phyloP scores from a whole-genome alignment of 768 basidiomycete species.

The Pisolithus tinctorius region DNA sequence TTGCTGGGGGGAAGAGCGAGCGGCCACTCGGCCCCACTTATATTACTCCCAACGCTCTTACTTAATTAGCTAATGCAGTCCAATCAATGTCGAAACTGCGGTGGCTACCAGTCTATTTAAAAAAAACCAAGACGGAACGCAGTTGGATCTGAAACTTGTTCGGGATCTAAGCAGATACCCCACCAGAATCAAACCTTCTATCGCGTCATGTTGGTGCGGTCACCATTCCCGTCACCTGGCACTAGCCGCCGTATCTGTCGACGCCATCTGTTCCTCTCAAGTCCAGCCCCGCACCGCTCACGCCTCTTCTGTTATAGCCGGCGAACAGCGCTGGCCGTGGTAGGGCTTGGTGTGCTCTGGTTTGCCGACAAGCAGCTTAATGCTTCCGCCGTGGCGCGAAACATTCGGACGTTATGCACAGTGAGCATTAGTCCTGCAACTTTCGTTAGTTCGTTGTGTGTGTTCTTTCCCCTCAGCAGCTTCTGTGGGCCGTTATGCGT shows the following conservation, averaged over 20 bases:
- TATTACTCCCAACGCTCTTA: not conserved
- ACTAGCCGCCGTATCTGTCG: not conserved
- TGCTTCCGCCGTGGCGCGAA: conserved; percentile 42
- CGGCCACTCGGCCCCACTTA: not conserved
- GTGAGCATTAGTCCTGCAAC: conserved; percentile 25
- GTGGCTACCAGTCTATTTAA: no score
- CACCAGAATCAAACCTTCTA: no score
- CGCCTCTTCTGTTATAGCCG: conserved; percentile 8
- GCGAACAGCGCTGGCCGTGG: conserved; percentile 17
- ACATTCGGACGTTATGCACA: conserved; percentile 42
- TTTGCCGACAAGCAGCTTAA: conserved; percentile 37
- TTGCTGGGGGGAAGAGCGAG: not conserved
- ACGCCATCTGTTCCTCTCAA: not conserved
- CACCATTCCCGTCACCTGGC: not conserved
- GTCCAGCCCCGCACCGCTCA: not conserved
- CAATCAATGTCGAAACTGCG: no score
- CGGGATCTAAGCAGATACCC: no score
- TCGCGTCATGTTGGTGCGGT: not conserved
- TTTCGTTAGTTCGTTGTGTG: not conserved
- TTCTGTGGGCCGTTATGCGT: not conserved
- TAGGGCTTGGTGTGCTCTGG: conserved; percentile 28
- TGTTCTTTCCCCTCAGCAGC: not conserved
- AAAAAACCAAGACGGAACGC: no score
- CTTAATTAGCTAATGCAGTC: not conserved
- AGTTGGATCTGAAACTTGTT: no score